Percentiles rank a stretch among this genome's conserved stretches.
Evolutionary conservation across 2,329 filamentous ascomycete species (phyloP).

Genomic region (Moelleriella libera): DNA sequence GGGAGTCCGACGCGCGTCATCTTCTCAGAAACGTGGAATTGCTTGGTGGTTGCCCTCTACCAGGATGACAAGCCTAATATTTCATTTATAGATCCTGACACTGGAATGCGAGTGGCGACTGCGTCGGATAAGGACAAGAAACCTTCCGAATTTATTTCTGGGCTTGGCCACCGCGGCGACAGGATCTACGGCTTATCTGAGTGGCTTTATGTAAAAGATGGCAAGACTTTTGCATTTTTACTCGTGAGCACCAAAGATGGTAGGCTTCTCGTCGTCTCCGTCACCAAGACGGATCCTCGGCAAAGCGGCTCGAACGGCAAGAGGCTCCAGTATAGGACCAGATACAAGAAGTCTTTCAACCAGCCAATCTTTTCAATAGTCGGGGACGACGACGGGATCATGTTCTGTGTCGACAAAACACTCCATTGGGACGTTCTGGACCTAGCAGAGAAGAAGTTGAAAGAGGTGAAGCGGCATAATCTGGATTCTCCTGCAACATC

Average conservation of each 20-base stretch:
- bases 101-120: constrained; percentile 34
- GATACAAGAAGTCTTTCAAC: constrained; percentile 29
- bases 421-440: constrained; percentile 45
- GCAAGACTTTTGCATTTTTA: constrained; percentile 47
- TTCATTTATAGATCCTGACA: constrained; percentile 41
- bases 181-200: constrained; percentile 46
- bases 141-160: constrained; percentile 33
- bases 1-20: constrained; percentile 37
- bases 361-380: constrained; percentile 42
- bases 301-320: constrained; percentile 6
- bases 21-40: constrained; percentile 38
- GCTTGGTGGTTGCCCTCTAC: constrained; percentile 37
- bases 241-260: constrained; percentile 43
- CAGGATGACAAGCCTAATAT: constrained; percentile 30
- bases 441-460: constrained; percentile 33
- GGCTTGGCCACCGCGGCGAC: constrained; percentile 42
- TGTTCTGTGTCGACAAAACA: constrained; percentile 37
- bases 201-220: constrained; percentile 45
- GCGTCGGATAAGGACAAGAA: constrained; percentile 27
- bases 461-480: constrained; percentile 26
- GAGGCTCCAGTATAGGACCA: constrained; percentile 36
- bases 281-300: constrained; percentile 15
- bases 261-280: constrained; percentile 40
- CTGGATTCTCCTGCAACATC: constrained; percentile 39
- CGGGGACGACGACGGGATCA: constrained; percentile 38